Evolutionary conservation across 23 red algal genomes (phyloP).

Genomic region (Gracilaria gracilis): DNA sequence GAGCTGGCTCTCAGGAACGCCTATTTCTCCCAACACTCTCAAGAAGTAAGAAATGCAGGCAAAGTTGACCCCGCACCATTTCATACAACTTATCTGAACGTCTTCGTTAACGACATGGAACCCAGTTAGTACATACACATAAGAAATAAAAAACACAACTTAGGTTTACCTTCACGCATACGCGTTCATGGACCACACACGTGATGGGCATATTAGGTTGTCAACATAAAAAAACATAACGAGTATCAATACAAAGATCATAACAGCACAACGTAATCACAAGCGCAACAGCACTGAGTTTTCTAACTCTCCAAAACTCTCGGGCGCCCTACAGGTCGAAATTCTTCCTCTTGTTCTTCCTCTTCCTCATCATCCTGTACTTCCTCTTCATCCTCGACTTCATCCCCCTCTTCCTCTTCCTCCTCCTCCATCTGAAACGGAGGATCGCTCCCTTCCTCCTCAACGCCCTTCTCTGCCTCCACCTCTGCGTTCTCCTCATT

Average conservation of each 20-base stretch:
- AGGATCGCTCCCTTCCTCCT: neutral
- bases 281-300: neutral
- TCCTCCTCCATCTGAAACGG: neutral
- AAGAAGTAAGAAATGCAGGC: neutral
- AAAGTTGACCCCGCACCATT: neutral
- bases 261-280: slow-evolving; percentile 1
- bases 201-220: neutral
- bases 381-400: neutral
- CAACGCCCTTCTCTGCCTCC: neutral
- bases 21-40: neutral
- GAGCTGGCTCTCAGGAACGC: neutral
- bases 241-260: neutral
- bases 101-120: slow-evolving; percentile 3
- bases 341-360: neutral
- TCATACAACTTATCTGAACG: slow-evolving; percentile 4
- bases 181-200: neutral
- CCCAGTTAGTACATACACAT: slow-evolving; percentile 1
- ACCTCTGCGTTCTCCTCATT: neutral
- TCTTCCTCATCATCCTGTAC: neutral
- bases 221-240: slow-evolving; percentile 1
- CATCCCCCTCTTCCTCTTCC: neutral
- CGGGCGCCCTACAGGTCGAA: neutral
- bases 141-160: slow-evolving; percentile 4
- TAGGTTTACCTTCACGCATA: slow-evolving; percentile 4
- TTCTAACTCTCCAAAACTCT: slow-evolving; percentile 5